Percentiles rank a stretch among this genome's conserved stretches.
phyloP scores from a whole-genome alignment of 2,329 filamentous ascomycete species.

The Phyllosticta capitalensis region DNA sequence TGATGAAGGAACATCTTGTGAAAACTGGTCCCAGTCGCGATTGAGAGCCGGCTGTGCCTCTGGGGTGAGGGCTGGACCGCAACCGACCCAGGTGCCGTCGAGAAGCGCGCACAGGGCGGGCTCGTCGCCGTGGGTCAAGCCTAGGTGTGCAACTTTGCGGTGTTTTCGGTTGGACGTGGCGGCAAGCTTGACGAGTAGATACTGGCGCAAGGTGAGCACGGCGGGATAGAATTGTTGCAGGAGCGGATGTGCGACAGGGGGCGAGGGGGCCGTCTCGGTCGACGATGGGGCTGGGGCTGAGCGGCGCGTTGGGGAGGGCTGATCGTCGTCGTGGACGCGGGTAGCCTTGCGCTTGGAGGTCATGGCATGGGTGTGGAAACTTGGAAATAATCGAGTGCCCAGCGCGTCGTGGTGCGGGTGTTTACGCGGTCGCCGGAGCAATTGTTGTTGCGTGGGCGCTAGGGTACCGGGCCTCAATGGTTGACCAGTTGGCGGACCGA shows the following conservation, averaged over 20 bases:
- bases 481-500: no score
- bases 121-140: conserved; percentile 11
- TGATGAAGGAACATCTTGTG: conserved; percentile 32
- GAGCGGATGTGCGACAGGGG: conserved; percentile 48
- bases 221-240: conserved; percentile 58
- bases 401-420: no score
- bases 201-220: conserved; percentile 59
- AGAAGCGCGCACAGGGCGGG: conserved; percentile 47
- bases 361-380: conserved; percentile 7
- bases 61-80: conserved; percentile 9
- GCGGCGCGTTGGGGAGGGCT: not conserved
- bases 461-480: no score
- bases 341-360: conserved; percentile 5
- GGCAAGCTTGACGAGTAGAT: conserved; percentile 58
- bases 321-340: not conserved
- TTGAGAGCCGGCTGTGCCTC: conserved; percentile 30
- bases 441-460: no score
- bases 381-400: no score
- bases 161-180: conserved; percentile 49
- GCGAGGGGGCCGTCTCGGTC: not conserved
- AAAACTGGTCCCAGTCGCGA: conserved; percentile 34
- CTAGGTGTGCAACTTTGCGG: conserved; percentile 34
- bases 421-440: no score
- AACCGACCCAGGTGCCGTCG: conserved; percentile 60
- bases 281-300: not conserved